Base-by-base conservation (phyloP, 805 yeast genomes). In the Saccharomycopsis sp. region DNA sequence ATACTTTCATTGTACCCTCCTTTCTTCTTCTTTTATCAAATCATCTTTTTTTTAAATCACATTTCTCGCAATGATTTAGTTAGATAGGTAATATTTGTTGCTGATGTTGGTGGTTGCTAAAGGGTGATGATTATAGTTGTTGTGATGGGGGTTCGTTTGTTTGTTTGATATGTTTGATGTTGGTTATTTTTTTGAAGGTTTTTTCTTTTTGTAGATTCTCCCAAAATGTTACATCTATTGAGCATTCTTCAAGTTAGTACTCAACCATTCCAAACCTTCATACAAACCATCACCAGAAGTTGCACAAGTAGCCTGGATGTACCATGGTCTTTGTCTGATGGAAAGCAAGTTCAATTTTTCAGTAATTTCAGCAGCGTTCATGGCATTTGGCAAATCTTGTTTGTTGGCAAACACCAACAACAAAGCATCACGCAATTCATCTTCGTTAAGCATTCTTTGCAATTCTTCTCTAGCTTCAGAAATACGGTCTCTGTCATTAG, bases 301-400 rank as follows among this genome's bases (percentile, higher is more conserved):
- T 54, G 98, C 98, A 72, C 97, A 88, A 51, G 97, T 85, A 54
- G 98, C 86, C 72, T 89, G 96, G 64, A 92, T 89, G 71, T 83
- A 89, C 98, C 98, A 92, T 59, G 95, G 95, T 71, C 97, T 85
- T 73, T 88, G 95, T 74, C 95, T 83, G 65, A 92, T 81, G 42
- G 96, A 85, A 66, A 88, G 96, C 62, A 89, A 80, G 52, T 96
- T 96, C 59, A 89, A 77, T 68, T 86, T 87, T 69, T 87, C 96
- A 55, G 96, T 87, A 65, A 89, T 84, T 73, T 89, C 97, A 53
- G 96, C 95, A 53, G 97, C 96, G 64, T 84, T 84, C 96, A 89
- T 88, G 56, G 97, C 96, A 61, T 88, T 88, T 70, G 96, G 96
- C 71, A 89, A 77, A 75, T 89, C 97, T 74, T 89, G 96, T 69